Conservation (phyloP, 352 stramenopile genomes). For the Phytophthora pseudosyringae region DNA sequence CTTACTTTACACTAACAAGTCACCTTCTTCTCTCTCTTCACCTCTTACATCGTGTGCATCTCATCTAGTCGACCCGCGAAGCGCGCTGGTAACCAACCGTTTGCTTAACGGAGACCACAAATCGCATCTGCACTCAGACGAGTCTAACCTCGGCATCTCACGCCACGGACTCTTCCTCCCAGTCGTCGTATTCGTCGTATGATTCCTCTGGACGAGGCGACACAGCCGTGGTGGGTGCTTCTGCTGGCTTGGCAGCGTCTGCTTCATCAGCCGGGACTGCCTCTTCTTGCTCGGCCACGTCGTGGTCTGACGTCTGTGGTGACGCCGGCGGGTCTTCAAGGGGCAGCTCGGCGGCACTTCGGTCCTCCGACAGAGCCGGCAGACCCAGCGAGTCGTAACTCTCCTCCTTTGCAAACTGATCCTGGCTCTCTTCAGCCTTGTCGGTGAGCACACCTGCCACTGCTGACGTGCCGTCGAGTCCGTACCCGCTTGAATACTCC, state of each 20-base stretch:
- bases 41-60: conserved; percentile 6
- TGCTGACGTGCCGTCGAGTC: conserved; percentile 55
- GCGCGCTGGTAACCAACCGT: neutral
- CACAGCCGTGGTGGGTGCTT: neutral
- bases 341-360: conserved; percentile 13
- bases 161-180: conserved; percentile 58
- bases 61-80: neutral
- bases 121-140: conserved; percentile 3
- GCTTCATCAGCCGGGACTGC: neutral
- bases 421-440: conserved; percentile 12
- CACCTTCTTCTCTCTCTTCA: neutral
- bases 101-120: neutral
- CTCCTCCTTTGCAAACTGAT: conserved; percentile 39
- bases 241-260: neutral
- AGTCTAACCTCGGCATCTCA: conserved; percentile 5
- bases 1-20: conserved; percentile 2
- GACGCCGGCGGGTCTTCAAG: conserved; percentile 11
- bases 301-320: neutral
- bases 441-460: conserved; percentile 29
- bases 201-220: conserved; percentile 46
- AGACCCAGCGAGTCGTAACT: conserved; percentile 76
- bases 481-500: conserved; percentile 74
- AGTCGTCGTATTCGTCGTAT: conserved; percentile 73
- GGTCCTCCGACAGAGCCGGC: conserved; percentile 41
- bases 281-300: conserved; percentile 11